Conservation (phyloP, 2,329 filamentous ascomycete species). For the Sodiomyces alkalinus region DNA sequence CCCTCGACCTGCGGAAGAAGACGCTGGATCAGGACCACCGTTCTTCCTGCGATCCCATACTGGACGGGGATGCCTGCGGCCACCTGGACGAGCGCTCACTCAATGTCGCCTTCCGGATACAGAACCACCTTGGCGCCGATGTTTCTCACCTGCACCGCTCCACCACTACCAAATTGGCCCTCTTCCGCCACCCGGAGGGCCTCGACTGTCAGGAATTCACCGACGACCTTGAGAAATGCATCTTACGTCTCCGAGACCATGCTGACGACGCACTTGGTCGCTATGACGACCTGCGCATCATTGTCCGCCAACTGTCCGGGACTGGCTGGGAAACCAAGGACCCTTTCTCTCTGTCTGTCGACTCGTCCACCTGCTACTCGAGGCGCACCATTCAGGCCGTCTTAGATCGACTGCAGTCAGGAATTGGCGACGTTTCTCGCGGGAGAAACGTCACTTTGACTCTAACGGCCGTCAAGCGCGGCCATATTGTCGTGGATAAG, state of each 20-base stretch:
- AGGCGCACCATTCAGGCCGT: constrained; percentile 31
- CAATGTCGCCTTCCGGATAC: constrained; percentile 27
- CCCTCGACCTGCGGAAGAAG: constrained; percentile 23
- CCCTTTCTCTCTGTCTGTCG: constrained; percentile 28
- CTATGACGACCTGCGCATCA: constrained; percentile 32
- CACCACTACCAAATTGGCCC: constrained; percentile 24
- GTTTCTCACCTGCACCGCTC: constrained; percentile 27
- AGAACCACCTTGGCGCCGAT: constrained; percentile 33
- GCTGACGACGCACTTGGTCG: constrained; percentile 24
- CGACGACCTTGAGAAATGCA: constrained; percentile 18
- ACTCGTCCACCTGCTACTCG: constrained; percentile 24
- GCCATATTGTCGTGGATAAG: constrained; percentile 36
- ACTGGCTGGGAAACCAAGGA: constrained; percentile 29
- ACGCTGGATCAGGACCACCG: constrained; percentile 24
- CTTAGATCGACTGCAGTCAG: constrained; percentile 34
- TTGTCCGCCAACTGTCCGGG: constrained; percentile 29
- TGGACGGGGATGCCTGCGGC: constrained; percentile 15
- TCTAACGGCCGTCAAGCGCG: constrained; percentile 33
- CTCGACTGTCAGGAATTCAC: constrained; percentile 30
- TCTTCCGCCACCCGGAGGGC: constrained; percentile 27
- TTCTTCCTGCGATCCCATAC: constrained; percentile 22
- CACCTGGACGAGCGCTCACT: constrained; percentile 14
- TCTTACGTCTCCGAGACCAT: constrained; percentile 22
- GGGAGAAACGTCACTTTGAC: constrained; percentile 30
- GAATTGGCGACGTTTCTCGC: constrained; percentile 31